These are phyloP conservation scores for Sporothrix brasiliensis DNA, from an alignment of 2,329 filamentous ascomycete genomes.

Conservation along the genomic window DNA sequence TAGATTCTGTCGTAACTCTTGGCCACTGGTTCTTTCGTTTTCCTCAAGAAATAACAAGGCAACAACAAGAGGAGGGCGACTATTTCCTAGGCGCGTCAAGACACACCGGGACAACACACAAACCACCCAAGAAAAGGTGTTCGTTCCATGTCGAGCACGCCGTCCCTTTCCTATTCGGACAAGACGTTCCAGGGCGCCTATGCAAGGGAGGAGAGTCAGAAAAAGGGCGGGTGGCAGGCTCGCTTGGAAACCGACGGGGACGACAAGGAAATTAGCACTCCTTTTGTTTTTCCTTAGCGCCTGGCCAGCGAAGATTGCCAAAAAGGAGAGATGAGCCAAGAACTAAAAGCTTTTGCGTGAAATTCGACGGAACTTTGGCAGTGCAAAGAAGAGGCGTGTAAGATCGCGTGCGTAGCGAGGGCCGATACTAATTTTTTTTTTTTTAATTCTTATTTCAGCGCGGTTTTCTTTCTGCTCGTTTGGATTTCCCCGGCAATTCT, in stretches of 20 bases:
- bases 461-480: neutral
- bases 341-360: slow-evolving; percentile 15
- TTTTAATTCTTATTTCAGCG: neutral
- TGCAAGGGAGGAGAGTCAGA: neutral
- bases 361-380: slow-evolving; percentile 19
- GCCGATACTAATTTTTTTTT: neutral
- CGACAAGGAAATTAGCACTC: slow-evolving; percentile 24
- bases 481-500: neutral
- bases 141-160: slow-evolving; percentile 3
- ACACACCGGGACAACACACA: neutral
- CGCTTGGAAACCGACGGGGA: neutral
- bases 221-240: neutral
- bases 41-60: neutral
- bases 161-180: slow-evolving; percentile 16
- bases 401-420: slow-evolving; percentile 1
- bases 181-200: slow-evolving; percentile 13
- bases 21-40: neutral
- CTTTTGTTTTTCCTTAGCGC: slow-evolving; percentile 8
- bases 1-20: neutral
- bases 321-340: slow-evolving; percentile 1
- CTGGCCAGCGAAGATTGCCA: slow-evolving; percentile 7
- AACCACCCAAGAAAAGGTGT: neutral
- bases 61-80: neutral
- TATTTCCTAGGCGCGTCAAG: neutral
- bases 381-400: neutral